Base-by-base conservation (phyloP, 805 yeast genomes). In the Candida adriatica region DNA sequence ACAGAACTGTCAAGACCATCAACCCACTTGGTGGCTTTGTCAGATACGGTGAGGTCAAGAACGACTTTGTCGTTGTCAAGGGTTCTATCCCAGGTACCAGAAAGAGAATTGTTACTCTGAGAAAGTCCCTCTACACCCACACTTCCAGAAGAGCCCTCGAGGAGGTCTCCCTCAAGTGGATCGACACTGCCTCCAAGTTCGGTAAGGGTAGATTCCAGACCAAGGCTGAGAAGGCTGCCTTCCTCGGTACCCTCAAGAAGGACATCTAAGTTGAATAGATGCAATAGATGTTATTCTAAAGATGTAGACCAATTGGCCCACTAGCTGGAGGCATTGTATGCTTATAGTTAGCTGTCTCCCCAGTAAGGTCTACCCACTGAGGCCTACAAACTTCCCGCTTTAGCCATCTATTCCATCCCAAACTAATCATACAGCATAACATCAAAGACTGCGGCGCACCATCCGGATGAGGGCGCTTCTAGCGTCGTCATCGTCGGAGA, bases 191-290 rank as follows among this genome's bases (percentile, higher is more conserved):
- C 66, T 92, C 98, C 63, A 88, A 90, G 75, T 92, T 92, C 88
- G 99, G 99, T 83, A 94, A 92, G 86, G 98, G 98, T 79, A 92
- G 98, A 82, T 92, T 92, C 97, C 99, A 92, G 78, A 92, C 99
- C 63, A 95, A 96, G 61, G 97, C 96, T 69, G 99, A 92, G 80
- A 94, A 94, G 88, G 87, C 81, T 65, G 94, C 98, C 65, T 92
- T 92, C 90, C 61, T 88, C 77, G 99, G 99, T 77, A 90, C 98
- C 64, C 82, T 92, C 68, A 92, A 92, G 95, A 88, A 85, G 81
- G 96, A 88, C 71, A 78, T 85, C 66, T 73, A 77, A 63, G 34
- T 51, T 42, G n/a, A n/a, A n/a, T n/a, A n/a, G n/a, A n/a, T n/a
- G n/a, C n/a, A n/a, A n/a, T n/a, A n/a, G n/a, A n/a, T n/a, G n/a